Evolutionary conservation across 2,329 filamentous ascomycete genomes (phyloP).

Genomic region (Bipolaris oryzae): DNA sequence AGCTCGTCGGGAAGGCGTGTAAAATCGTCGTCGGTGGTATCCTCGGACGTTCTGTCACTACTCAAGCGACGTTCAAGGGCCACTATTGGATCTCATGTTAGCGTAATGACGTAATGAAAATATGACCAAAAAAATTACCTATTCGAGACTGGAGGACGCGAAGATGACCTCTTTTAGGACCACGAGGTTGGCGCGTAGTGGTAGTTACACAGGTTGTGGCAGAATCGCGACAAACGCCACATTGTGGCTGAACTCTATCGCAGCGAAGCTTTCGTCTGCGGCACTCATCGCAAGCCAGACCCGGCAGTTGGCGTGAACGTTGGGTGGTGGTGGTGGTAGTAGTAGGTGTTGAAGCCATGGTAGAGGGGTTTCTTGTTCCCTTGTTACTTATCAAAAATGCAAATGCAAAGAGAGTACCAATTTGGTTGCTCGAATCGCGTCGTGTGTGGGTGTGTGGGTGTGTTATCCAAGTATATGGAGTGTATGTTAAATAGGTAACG

Average conservation of each 20-base stretch:
- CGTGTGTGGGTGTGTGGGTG: not conserved
- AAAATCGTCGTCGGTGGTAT: not conserved
- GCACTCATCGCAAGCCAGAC: conserved; percentile 1
- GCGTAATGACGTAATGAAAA: not conserved
- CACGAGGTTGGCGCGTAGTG: not conserved
- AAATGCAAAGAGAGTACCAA: no score
- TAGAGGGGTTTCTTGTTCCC: not conserved
- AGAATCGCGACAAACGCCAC: not conserved
- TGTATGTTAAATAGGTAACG: not conserved
- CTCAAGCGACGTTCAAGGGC: not conserved
- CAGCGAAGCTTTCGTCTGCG: conserved; percentile 2
- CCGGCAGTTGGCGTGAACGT: not conserved
- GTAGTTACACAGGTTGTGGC: not conserved
- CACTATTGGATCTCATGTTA: not conserved
- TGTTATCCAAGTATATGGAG: not conserved
- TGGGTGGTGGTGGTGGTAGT: not conserved
- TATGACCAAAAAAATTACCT: not conserved
- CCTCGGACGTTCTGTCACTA: not conserved
- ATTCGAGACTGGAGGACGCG: not conserved
- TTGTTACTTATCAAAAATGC: not conserved
- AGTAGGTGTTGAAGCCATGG: not conserved
- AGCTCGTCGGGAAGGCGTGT: not conserved
- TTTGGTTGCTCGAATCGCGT: not conserved
- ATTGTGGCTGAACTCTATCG: conserved; percentile 1
- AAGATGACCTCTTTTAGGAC: not conserved